These are phyloP conservation scores for Fusarium vanettenii DNA, from an alignment of 2,329 filamentous ascomycete species.

Conservation along the genomic window DNA sequence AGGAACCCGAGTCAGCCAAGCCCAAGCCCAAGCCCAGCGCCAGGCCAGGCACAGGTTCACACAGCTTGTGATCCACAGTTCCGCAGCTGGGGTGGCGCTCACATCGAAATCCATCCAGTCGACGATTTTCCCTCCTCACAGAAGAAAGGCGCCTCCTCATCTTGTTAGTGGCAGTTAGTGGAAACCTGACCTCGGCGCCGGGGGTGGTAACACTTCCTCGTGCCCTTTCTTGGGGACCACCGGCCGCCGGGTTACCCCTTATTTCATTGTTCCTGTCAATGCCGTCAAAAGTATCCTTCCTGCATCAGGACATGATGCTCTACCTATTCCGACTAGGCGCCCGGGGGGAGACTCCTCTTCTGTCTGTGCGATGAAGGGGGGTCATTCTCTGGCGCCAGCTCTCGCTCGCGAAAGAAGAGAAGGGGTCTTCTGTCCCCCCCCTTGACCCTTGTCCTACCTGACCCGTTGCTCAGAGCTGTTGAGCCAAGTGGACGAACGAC, in stretches of 20 bases:
- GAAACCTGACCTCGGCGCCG: slow-evolving; percentile 12
- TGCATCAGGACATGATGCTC: slow-evolving; percentile 5
- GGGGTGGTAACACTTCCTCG: not conserved
- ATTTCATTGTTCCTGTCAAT: slow-evolving; percentile 12
- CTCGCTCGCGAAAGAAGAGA: not conserved
- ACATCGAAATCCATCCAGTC: slow-evolving; percentile 8
- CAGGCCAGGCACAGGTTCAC: slow-evolving; percentile 16
- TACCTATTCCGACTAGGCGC: slow-evolving; percentile 4
- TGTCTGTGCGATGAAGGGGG: slow-evolving; percentile 19
- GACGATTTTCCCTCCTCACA: slow-evolving; percentile 12
- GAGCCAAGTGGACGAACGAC: slow-evolving; percentile 14
- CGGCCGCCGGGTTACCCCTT: slow-evolving; percentile 19
- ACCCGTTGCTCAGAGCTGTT: not conserved
- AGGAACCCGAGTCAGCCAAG: slow-evolving; percentile 14
- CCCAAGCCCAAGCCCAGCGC: not conserved
- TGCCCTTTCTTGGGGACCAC: not conserved
- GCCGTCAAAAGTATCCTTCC: not conserved
- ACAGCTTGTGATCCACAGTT: slow-evolving; percentile 10
- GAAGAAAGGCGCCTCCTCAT: slow-evolving; percentile 28
- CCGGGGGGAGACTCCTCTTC: not conserved
- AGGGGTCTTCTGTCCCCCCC: slow-evolving; percentile 2
- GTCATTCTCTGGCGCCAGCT: not conserved
- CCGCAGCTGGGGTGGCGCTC: slow-evolving; percentile 30
- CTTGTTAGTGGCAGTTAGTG: slow-evolving; percentile 32
- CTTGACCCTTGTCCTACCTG: slow-evolving; percentile 22